phyloP scores from a whole-genome alignment of 2,329 filamentous ascomycete genomes.

The Meredithiella fracta region DNA sequence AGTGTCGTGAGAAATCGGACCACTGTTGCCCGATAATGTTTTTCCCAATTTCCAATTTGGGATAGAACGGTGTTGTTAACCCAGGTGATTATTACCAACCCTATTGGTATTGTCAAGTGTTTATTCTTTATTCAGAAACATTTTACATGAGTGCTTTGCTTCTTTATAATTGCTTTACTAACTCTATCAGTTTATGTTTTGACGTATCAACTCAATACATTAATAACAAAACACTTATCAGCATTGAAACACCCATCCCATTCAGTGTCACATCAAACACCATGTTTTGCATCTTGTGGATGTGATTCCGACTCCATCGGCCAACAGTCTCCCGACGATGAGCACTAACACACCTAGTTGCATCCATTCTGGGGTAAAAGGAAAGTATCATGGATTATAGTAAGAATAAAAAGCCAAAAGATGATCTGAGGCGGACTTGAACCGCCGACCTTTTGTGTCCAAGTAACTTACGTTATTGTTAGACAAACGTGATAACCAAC shows the following conservation, averaged over 20 bases:
- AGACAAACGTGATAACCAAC: conserved; percentile 14
- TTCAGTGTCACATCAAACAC: too few relatives aligned
- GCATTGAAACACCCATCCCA: too few relatives aligned
- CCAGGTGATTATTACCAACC: not conserved
- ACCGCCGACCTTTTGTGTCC: conserved; percentile 12
- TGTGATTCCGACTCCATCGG: too few relatives aligned
- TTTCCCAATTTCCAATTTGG: not conserved
- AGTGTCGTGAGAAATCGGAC: not conserved
- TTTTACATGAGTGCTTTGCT: too few relatives aligned
- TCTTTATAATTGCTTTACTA: too few relatives aligned
- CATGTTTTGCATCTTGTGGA: too few relatives aligned
- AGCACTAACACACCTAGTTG: not conserved
- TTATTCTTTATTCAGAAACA: too few relatives aligned
- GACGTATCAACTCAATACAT: too few relatives aligned
- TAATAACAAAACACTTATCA: too few relatives aligned
- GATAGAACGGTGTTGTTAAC: not conserved
- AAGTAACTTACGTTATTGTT: not conserved
- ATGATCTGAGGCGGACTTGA: conserved; percentile 12
- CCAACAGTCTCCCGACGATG: not conserved
- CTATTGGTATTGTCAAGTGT: not conserved
- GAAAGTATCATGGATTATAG: not conserved
- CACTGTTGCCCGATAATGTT: not conserved
- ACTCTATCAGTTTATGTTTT: too few relatives aligned
- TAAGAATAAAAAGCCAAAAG: not conserved
- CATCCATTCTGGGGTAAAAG: not conserved